Percentiles rank a stretch among this genome's conserved stretches.
Evolutionary conservation across 805 yeast genomes (phyloP).

Genomic region (Zygosaccharomyces kombuchaensis): DNA sequence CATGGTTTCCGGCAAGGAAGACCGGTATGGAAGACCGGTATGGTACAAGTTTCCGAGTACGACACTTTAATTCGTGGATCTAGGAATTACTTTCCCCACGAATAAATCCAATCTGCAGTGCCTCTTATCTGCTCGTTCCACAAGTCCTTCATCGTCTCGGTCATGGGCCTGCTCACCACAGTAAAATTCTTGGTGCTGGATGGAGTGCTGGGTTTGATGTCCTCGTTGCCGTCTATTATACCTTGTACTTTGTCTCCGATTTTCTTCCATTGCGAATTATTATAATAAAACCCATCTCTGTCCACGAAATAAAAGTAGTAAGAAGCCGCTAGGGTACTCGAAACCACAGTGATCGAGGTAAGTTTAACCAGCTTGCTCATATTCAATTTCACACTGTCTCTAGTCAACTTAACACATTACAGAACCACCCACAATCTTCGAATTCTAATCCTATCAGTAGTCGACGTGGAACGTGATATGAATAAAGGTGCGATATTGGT

Average conservation of each 20-base stretch:
- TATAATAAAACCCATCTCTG: slow-evolving; percentile 25
- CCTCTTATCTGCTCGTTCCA: slow-evolving; percentile 31
- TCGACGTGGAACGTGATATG: neutral
- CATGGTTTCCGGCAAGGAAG: neutral
- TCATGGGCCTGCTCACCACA: slow-evolving; percentile 20
- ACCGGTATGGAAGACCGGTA: neutral
- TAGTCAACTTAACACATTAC: neutral
- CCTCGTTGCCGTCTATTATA: slow-evolving; percentile 22
- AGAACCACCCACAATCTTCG: neutral
- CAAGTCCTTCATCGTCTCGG: slow-evolving; percentile 30
- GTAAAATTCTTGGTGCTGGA: slow-evolving; percentile 14
- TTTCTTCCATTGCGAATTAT: slow-evolving; percentile 21
- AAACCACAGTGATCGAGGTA: slow-evolving; percentile 18
- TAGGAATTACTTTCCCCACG: slow-evolving; percentile 20
- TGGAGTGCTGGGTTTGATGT: slow-evolving; percentile 14
- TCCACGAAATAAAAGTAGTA: slow-evolving; percentile 25
- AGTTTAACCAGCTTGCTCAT: slow-evolving; percentile 27
- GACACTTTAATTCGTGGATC: neutral
- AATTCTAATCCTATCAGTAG: neutral
- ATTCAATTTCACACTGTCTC: neutral
- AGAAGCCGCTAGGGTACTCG: slow-evolving; percentile 22
- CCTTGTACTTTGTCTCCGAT: slow-evolving; percentile 22
- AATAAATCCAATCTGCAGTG: slow-evolving; percentile 26
- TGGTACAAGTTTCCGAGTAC: neutral
- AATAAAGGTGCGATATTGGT: neutral